Percentiles rank a stretch among this genome's conserved stretches.
These are phyloP conservation scores for Talaromyces wortmannii DNA, from an alignment of 495 filamentous ascomycete species.

Conservation along the genomic window DNA sequence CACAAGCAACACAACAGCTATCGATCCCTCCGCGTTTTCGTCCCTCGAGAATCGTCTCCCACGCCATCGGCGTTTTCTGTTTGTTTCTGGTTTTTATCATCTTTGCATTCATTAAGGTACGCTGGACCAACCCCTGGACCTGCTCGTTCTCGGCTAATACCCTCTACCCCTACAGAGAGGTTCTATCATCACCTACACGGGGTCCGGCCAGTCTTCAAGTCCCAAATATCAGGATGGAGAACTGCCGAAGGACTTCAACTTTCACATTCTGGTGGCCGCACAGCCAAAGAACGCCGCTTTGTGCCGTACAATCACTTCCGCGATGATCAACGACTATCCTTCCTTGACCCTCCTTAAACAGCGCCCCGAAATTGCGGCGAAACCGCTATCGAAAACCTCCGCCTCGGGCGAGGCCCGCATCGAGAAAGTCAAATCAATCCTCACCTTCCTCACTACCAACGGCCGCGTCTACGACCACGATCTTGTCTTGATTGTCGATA, in stretches of 20 bases:
- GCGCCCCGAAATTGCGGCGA: slow-evolving; percentile 13
- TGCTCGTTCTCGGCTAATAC: neutral
- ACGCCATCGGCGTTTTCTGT: slow-evolving; percentile 16
- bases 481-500: slow-evolving; percentile 53
- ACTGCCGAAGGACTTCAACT: slow-evolving; percentile 31
- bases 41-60: slow-evolving; percentile 16
- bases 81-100: slow-evolving; percentile 16
- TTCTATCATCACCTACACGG: neutral
- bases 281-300: slow-evolving; percentile 40
- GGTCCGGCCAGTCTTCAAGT: neutral
- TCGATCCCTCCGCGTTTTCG: slow-evolving; percentile 15
- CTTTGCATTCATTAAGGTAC: slow-evolving; percentile 7
- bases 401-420: slow-evolving; percentile 28
- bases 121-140: slow-evolving; percentile 1
- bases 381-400: slow-evolving; percentile 14
- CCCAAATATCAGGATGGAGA: neutral
- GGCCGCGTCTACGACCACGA: slow-evolving; percentile 48
- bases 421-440: slow-evolving; percentile 41
- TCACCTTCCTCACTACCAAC: slow-evolving; percentile 44
- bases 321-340: slow-evolving; percentile 56
- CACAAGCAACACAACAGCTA: neutral
- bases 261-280: slow-evolving; percentile 56
- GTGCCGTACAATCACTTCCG: slow-evolving; percentile 54
- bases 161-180: neutral
- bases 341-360: slow-evolving; percentile 50